A percentile compares a stretch with the other conserved stretches of the same genome.
These are phyloP conservation scores for Fusarium bulbicola DNA, from an alignment of 2,329 filamentous ascomycete genomes.

Conservation along the genomic window DNA sequence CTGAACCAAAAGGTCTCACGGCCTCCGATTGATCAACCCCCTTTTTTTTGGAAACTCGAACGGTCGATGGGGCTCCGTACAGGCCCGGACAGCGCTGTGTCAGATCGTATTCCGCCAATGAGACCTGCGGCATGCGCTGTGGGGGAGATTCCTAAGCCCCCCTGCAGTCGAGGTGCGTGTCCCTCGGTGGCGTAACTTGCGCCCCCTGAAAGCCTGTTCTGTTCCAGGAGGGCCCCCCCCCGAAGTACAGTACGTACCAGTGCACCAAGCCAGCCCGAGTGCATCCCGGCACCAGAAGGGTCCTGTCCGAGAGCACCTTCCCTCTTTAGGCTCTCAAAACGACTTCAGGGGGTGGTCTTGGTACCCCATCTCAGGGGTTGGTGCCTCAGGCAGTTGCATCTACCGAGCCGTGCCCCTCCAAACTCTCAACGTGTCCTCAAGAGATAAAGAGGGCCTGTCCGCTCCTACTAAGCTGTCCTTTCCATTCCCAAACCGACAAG, in stretches of 20 bases:
- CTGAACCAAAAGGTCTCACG: conserved; percentile 7
- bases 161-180: conserved; percentile 31
- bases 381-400: conserved; percentile 45
- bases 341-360: conserved; percentile 22
- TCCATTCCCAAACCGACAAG: conserved; percentile 18
- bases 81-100: conserved; percentile 5
- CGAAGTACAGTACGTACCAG: background rate
- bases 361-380: conserved; percentile 26
- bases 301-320: conserved; percentile 19
- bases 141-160: conserved; percentile 19
- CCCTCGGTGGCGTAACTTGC: conserved; percentile 23
- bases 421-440: conserved; percentile 47
- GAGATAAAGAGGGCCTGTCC: conserved; percentile 49
- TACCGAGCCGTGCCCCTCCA: conserved; percentile 10
- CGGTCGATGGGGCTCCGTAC: conserved; percentile 14
- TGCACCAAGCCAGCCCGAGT: background rate
- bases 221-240: conserved; percentile 7
- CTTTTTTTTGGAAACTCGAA: conserved; percentile 39
- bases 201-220: conserved; percentile 35
- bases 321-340: conserved; percentile 19
- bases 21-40: conserved; percentile 34
- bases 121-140: background rate
- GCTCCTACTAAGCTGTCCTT: conserved; percentile 31
- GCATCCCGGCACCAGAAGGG: conserved; percentile 24
- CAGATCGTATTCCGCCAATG: conserved; percentile 31